Conservation (phyloP, 352 stramenopile genomes). For the Pythium monospermum region DNA sequence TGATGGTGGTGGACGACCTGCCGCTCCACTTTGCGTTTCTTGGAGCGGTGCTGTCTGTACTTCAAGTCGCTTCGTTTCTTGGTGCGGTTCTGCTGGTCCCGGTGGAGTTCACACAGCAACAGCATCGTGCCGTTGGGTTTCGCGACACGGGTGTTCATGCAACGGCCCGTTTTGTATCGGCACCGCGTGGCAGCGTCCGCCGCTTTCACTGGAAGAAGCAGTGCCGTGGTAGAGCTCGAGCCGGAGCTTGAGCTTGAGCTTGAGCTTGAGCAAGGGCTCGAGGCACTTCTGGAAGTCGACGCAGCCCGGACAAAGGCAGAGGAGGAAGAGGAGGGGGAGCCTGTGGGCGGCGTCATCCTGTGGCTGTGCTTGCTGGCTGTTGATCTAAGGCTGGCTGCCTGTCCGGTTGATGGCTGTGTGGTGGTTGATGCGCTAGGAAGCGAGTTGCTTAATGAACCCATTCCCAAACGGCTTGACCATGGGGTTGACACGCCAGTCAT, state of each 20-base stretch:
- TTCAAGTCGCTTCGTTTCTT: slow-evolving; percentile 86
- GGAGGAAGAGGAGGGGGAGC: no score
- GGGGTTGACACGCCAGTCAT: no score
- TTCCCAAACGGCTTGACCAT: no score
- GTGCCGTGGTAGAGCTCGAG: no score
- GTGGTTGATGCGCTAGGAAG: no score
- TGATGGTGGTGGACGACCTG: not conserved
- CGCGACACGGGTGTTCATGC: slow-evolving; percentile 56
- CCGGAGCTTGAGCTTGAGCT: not conserved
- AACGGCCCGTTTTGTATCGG: slow-evolving; percentile 80
- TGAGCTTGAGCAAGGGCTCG: not conserved
- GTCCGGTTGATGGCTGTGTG: no score
- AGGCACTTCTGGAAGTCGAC: not conserved
- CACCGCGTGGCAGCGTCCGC: slow-evolving; percentile 26
- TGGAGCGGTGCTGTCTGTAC: slow-evolving; percentile 59
- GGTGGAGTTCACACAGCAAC: slow-evolving; percentile 78
- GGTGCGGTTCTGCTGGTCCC: slow-evolving; percentile 79
- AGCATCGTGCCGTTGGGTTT: slow-evolving; percentile 74
- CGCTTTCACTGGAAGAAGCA: no score
- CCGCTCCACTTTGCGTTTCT: slow-evolving; percentile 29
- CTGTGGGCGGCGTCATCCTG: no score
- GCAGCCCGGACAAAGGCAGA: no score
- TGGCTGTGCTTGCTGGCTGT: no score
- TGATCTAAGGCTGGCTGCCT: no score
- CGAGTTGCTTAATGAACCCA: no score